A percentile compares a stretch with the other conserved stretches of the same genome.
Conservation (phyloP, 805 yeast species). For the Dipodascopsis tothii region DNA sequence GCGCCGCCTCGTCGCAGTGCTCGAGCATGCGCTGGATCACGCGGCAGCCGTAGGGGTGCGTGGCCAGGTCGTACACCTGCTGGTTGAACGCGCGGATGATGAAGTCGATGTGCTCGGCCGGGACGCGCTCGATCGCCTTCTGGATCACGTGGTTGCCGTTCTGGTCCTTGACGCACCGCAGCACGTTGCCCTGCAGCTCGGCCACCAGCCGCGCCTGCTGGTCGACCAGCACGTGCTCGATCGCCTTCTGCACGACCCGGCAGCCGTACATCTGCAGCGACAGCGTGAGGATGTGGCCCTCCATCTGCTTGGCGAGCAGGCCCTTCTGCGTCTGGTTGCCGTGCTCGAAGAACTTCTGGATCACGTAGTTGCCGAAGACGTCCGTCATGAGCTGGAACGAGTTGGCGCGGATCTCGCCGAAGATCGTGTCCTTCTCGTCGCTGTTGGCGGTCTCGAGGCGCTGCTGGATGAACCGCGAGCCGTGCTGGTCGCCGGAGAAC, state of each 20-base stretch:
- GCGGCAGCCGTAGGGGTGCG: constrained; percentile 96
- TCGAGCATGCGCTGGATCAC: constrained; percentile 90
- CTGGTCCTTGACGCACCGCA: constrained; percentile 80
- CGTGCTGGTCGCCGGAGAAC: constrained; percentile 92
- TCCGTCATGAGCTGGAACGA: constrained; percentile 82
- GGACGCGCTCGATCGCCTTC: constrained; percentile 81
- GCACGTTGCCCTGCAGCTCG: constrained; percentile 58
- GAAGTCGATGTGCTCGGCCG: constrained; percentile 61
- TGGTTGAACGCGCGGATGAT: constrained; percentile 56
- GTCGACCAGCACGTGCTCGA: constrained; percentile 58
- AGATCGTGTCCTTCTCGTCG: constrained; percentile 73
- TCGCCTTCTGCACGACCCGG: constrained; percentile 89
- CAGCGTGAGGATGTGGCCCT: constrained; percentile 62
- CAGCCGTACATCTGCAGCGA: constrained; percentile 97
- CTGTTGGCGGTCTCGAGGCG: constrained; percentile 55
- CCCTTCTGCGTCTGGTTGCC: constrained; percentile 66
- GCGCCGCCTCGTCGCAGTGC: constrained; percentile 60
- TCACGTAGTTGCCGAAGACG: constrained; percentile 95
- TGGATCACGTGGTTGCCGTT: constrained; percentile 98
- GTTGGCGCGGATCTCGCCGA: constrained; percentile 71
- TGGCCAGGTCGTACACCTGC: constrained; percentile 74
- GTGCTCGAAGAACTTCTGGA: constrained; percentile 84
- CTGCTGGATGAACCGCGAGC: constrained; percentile 93
- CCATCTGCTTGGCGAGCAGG: constrained; percentile 61
- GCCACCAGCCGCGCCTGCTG: constrained; percentile 61